phyloP scores from a whole-genome alignment of 208 protist genomes.

The Wallacemonas sp. region DNA sequence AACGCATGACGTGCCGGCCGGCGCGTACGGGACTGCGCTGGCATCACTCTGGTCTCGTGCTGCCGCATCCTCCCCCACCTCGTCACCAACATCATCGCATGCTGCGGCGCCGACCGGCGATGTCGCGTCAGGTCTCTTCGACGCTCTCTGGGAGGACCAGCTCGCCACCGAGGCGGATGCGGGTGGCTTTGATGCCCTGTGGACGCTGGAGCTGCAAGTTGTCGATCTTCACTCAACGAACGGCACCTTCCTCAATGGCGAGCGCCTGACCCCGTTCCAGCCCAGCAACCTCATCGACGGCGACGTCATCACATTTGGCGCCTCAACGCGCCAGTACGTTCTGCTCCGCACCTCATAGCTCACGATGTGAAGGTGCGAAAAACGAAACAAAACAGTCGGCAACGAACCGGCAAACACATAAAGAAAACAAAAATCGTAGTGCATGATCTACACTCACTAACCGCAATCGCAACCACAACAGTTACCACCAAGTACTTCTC shows the following conservation, averaged over 20 bases:
- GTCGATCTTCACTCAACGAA: slow-evolving; percentile 80
- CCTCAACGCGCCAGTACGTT: slow-evolving; percentile 70
- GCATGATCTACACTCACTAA: too few species aligned
- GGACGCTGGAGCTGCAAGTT: slow-evolving; percentile 69
- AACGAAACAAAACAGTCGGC: background rate
- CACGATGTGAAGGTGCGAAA: slow-evolving; percentile 2
- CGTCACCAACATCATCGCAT: background rate
- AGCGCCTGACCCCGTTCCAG: slow-evolving; percentile 32
- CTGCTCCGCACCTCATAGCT: slow-evolving; percentile 42
- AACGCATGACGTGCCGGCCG: background rate
- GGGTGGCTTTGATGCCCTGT: slow-evolving; percentile 36
- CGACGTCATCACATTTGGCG: slow-evolving; percentile 75
- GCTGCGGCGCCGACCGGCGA: background rate
- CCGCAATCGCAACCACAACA: too few species aligned
- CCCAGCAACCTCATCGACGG: slow-evolving; percentile 55
- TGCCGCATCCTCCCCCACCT: background rate
- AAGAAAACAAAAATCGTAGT: too few species aligned
- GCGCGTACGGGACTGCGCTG: background rate
- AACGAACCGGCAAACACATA: too few species aligned
- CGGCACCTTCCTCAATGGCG: slow-evolving; percentile 64
- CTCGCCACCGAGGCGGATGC: slow-evolving; percentile 30
- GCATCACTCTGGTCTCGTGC: slow-evolving; percentile 3
- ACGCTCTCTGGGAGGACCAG: slow-evolving; percentile 26
- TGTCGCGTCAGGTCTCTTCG: slow-evolving; percentile 2
- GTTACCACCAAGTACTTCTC: too few species aligned